Percentiles rank a stretch among this genome's conserved stretches.
Conservation (phyloP, 352 stramenopile genomes). For the Phytophthora sp. region DNA sequence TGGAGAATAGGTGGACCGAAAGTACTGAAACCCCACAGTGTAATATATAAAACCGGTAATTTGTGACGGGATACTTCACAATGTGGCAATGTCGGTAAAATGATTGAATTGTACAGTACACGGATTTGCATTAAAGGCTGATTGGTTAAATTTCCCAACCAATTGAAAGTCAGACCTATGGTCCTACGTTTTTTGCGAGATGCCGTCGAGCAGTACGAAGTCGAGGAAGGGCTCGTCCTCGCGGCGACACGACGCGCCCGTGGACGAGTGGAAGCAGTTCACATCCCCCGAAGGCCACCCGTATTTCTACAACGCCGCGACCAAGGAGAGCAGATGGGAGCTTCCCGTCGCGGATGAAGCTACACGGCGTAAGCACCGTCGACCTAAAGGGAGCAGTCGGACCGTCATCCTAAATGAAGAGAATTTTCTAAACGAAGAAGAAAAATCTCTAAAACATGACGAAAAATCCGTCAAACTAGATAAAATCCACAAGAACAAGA, state of each 20-base stretch:
- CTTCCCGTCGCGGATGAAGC: conserved; percentile 33
- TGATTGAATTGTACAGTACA: too few species aligned
- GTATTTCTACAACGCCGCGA: conserved; percentile 75
- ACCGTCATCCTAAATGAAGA: conserved; percentile 15
- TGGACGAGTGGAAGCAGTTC: conserved; percentile 55
- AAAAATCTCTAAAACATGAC: conserved; percentile 1
- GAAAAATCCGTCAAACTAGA: too few species aligned
- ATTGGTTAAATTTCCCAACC: too few species aligned
- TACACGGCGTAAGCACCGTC: conserved; percentile 6
- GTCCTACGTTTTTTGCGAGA: too few species aligned
- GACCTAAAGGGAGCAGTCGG: conserved; percentile 18
- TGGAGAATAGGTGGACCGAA: too few species aligned
- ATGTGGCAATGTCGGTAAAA: too few species aligned
- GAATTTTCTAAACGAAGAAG: neutral
- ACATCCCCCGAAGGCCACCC: conserved; percentile 60
- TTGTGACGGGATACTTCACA: too few species aligned
- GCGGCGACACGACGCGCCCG: conserved; percentile 10
- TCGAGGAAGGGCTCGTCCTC: conserved; percentile 12
- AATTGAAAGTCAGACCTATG: too few species aligned
- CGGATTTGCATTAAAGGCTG: too few species aligned
- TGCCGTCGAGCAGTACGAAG: conserved; percentile 15
- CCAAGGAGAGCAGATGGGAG: conserved; percentile 72
- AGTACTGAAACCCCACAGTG: too few species aligned
- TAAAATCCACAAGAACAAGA: conserved; percentile 17
- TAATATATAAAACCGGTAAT: too few species aligned